phyloP scores from a whole-genome alignment of 441 rosid species.

The Populus hybrid region DNA sequence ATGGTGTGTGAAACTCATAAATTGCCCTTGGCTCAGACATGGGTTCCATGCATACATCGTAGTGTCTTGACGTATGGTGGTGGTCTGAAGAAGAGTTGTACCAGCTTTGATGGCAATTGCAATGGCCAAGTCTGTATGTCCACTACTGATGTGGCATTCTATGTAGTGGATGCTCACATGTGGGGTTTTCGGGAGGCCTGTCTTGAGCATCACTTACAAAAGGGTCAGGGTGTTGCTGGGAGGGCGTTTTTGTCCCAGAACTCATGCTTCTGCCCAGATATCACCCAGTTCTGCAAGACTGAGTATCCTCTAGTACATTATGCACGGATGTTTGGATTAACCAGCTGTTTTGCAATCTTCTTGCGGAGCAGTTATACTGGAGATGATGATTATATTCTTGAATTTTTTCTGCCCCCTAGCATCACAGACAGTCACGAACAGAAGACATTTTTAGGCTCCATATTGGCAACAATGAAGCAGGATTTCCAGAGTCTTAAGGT shows the following conservation, averaged over 20 bases:
- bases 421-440: slow-evolving; percentile 45
- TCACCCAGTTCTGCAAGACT: slow-evolving; percentile 72
- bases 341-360: slow-evolving; percentile 76
- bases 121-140: slow-evolving; percentile 91
- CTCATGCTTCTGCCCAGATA: slow-evolving; percentile 68
- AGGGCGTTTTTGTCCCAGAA: slow-evolving; percentile 72
- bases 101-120: slow-evolving; percentile 86
- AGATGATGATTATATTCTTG: slow-evolving; percentile 80
- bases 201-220: slow-evolving; percentile 87
- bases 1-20: slow-evolving; percentile 77
- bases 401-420: slow-evolving; percentile 70
- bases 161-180: slow-evolving; percentile 77
- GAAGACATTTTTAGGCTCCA: slow-evolving; percentile 52
- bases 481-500: slow-evolving; percentile 74
- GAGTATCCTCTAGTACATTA: slow-evolving; percentile 91
- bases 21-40: slow-evolving; percentile 91
- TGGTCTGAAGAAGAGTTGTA: slow-evolving; percentile 83
- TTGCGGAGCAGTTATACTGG: slow-evolving; percentile 68
- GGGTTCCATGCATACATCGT: slow-evolving; percentile 97
- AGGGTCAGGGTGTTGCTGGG: slow-evolving; percentile 93
- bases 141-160: slow-evolving; percentile 77
- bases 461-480: slow-evolving; percentile 71
- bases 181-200: slow-evolving; percentile 97
- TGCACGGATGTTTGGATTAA: slow-evolving; percentile 80
- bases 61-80: slow-evolving; percentile 79